Evolutionary conservation across 768 basidiomycete species (phyloP), one percentile per base, ranked within the genome.

Genomic region (Trametes punicea): DNA sequence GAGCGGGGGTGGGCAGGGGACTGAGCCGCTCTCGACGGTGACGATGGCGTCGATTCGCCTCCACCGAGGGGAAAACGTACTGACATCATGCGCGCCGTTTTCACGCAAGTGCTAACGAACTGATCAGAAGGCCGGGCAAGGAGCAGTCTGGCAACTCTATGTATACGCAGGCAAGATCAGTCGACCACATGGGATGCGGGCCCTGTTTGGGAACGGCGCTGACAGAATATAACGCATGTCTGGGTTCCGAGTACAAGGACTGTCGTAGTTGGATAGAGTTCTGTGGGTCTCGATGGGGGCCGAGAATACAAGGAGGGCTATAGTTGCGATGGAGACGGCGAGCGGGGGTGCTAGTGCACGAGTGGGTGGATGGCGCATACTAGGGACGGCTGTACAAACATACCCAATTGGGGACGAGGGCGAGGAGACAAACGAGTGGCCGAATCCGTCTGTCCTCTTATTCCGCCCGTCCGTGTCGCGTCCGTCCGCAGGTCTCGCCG

Each of bases 381-480:
- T n/a, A n/a, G n/a, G n/a, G n/a, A n/a, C n/a, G n/a, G n/a, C 30
- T 51, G 57, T 40, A 56, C 57, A 59, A 52, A 56, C 53, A 60
- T 56, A 46, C 50, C 63, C 60, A 51, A 51, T 46, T 54, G 34
- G 58, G 58, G 58, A 20, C 21, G 31, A 48, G 38, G 31, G 33
- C 20, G 41, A 42, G 29, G 50, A 40, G 25, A 68, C 64, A 69
- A 69, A 62, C 67, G 55, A 63, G 27, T 41, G 23, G 55, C 67
- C 67, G 44, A 55, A 65, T 65, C 31, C 48, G 65, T 63, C 47
- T 49, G 30, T 69, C 60, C 64, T 65, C 67, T 69, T 69, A 67
- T 69, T 61, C 65, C 64, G 45, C 34, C 34, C 31, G 44, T 33
- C 59, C 65, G 62, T 63, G 61, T 51, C 34, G 31, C 31, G 44